These are phyloP conservation scores for Calocybe indica DNA, from an alignment of 768 basidiomycete species.

Conservation along the genomic window DNA sequence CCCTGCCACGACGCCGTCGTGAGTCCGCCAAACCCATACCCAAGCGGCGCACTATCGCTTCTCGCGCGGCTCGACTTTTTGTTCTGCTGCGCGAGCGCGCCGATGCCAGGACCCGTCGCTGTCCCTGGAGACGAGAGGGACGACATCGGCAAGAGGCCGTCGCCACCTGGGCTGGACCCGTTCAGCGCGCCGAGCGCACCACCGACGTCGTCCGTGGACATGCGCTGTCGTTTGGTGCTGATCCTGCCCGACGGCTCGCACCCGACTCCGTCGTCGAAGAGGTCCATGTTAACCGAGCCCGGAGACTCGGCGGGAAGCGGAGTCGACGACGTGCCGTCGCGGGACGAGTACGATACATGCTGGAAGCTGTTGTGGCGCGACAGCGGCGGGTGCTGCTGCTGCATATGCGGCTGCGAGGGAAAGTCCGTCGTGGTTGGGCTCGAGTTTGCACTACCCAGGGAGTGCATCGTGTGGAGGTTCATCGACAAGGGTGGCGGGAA, in stretches of 20 bases:
- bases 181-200: slow-evolving; percentile 8
- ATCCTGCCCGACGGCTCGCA: slow-evolving; percentile 22
- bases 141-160: slow-evolving; percentile 16
- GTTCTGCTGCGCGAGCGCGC: slow-evolving; percentile 4
- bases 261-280: slow-evolving; percentile 32
- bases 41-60: slow-evolving; percentile 65
- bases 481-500: slow-evolving; percentile 41
- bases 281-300: slow-evolving; percentile 35
- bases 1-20: slow-evolving; percentile 7
- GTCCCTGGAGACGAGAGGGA: slow-evolving; percentile 28
- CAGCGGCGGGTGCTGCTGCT: slow-evolving; percentile 34
- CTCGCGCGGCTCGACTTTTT: slow-evolving; percentile 47
- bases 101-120: slow-evolving; percentile 12
- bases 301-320: slow-evolving; percentile 36
- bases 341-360: slow-evolving; percentile 35
- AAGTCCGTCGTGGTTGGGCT: slow-evolving; percentile 50
- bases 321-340: slow-evolving; percentile 29
- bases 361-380: slow-evolving; percentile 60
- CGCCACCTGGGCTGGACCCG: slow-evolving; percentile 10
- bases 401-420: slow-evolving; percentile 22
- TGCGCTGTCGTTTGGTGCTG: slow-evolving; percentile 48
- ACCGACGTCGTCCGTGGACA: slow-evolving; percentile 29
- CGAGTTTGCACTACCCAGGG: slow-evolving; percentile 41
- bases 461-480: slow-evolving; percentile 33
- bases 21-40: slow-evolving; percentile 33